Conservation (phyloP, 331 rosid species). For the Malus hybrid region DNA sequence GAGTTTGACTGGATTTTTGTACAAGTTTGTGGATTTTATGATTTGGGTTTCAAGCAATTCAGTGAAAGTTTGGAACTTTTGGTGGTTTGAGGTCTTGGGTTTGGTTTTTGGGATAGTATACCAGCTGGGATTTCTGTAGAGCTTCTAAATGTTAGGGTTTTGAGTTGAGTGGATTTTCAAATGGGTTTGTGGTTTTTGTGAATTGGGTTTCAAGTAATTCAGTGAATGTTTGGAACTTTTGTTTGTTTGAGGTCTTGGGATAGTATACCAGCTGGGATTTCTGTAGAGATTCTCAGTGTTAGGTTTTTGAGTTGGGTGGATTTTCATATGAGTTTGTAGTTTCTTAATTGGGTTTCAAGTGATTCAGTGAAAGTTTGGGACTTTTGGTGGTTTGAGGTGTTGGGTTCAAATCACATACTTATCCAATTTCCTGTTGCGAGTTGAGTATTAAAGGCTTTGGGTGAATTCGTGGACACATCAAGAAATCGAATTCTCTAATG, state of each 20-base stretch:
- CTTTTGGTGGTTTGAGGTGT: too few species aligned
- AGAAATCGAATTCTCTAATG: background rate
- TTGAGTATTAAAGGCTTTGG: constrained; percentile 6
- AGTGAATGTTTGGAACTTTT: too few species aligned
- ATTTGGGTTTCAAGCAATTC: background rate
- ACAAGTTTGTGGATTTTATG: background rate
- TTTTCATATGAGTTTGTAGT: too few species aligned
- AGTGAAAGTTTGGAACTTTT: constrained; percentile 2
- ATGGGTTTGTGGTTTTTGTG: too few species aligned
- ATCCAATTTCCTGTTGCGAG: background rate
- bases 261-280: constrained; percentile 6
- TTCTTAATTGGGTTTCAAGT: too few species aligned
- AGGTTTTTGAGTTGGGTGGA: too few species aligned
- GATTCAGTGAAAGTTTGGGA: too few species aligned
- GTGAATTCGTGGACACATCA: background rate
- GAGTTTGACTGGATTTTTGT: background rate
- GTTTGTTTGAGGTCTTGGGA: background rate
- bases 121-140: constrained; percentile 5
- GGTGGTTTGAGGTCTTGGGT: background rate
- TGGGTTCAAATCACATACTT: too few species aligned
- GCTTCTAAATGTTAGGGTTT: too few species aligned
- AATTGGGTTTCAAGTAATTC: too few species aligned
- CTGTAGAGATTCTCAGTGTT: background rate
- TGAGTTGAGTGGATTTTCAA: too few species aligned
- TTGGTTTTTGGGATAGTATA: background rate